Conservation (phyloP, 768 basidiomycete species). For the Austroboletus eburneus region DNA sequence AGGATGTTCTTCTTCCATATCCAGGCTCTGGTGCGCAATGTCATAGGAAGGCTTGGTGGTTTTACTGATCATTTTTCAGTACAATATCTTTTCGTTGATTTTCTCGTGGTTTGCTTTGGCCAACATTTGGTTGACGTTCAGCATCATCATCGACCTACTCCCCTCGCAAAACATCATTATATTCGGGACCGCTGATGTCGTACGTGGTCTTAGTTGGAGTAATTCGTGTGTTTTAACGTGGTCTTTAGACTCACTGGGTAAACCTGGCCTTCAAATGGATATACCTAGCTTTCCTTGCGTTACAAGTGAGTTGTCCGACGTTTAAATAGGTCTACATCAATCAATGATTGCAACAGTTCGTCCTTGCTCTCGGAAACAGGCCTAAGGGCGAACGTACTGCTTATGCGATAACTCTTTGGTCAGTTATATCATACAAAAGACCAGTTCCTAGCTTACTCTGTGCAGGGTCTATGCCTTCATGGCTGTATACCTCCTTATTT, state of each 20-base stretch:
- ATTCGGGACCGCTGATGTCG: constrained; percentile 69
- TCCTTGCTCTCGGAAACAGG: constrained; percentile 72
- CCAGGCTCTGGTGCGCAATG: constrained; percentile 71
- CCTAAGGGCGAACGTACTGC: constrained; percentile 83
- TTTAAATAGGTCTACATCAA: not conserved
- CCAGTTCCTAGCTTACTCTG: constrained; percentile 4
- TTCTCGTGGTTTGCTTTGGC: constrained; percentile 94
- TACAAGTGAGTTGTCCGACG: constrained; percentile 47
- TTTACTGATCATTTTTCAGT: constrained; percentile 42
- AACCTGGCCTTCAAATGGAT: constrained; percentile 82
- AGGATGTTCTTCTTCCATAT: constrained; percentile 97
- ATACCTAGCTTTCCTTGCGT: constrained; percentile 77
- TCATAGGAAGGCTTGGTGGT: not conserved
- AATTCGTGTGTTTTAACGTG: not conserved
- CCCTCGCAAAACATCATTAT: constrained; percentile 50
- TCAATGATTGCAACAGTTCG: constrained; percentile 39
- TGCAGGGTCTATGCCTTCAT: constrained; percentile 82
- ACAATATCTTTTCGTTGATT: constrained; percentile 77
- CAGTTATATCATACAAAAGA: constrained; percentile 15
- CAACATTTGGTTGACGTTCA: constrained; percentile 94
- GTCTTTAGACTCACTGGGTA: constrained; percentile 72
- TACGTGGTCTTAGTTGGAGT: constrained; percentile 36
- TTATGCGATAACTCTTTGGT: constrained; percentile 73
- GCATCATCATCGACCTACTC: constrained; percentile 88
- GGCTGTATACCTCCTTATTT: constrained; percentile 78